Conservation (phyloP, 2,329 filamentous ascomycete species). For the Byssothecium circinans region DNA sequence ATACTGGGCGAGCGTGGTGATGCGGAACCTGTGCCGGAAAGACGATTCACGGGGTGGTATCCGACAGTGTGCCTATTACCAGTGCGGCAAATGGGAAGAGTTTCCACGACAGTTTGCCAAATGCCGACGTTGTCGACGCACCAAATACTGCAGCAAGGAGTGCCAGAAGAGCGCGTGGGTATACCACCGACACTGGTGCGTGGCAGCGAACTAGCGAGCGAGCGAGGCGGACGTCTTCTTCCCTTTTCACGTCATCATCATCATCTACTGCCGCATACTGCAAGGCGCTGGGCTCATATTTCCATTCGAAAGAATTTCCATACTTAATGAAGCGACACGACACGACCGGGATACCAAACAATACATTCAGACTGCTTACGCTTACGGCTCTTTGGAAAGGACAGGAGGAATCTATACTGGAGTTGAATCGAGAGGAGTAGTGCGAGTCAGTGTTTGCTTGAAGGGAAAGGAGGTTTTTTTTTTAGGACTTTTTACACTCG, state of each 20-base stretch:
- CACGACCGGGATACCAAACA: slow-evolving; percentile 36
- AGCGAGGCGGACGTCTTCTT: slow-evolving; percentile 13
- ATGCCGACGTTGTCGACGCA: slow-evolving; percentile 90
- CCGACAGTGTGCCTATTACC: slow-evolving; percentile 94
- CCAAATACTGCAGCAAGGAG: slow-evolving; percentile 99
- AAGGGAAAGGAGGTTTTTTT: slow-evolving; percentile 1
- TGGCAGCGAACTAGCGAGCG: slow-evolving; percentile 61
- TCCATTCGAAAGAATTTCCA: slow-evolving; percentile 29
- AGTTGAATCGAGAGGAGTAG: slow-evolving; percentile 14
- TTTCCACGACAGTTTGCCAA: slow-evolving; percentile 97
- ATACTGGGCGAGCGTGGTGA: slow-evolving; percentile 98
- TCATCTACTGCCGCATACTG: slow-evolving; percentile 45
- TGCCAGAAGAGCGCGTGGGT: slow-evolving; percentile 99
- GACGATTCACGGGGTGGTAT: slow-evolving; percentile 94
- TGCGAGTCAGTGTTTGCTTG: slow-evolving; percentile 5
- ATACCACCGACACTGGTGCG: slow-evolving; percentile 97
- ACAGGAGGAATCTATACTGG: slow-evolving; percentile 26
- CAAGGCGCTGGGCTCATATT: slow-evolving; percentile 44
- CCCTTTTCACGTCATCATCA: slow-evolving; percentile 34
- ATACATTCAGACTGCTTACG: slow-evolving; percentile 32
- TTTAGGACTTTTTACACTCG: neutral
- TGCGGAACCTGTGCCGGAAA: slow-evolving; percentile 97
- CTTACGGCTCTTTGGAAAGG: slow-evolving; percentile 18
- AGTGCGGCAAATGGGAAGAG: slow-evolving; percentile 98
- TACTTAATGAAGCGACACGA: slow-evolving; percentile 46